Evolutionary conservation across 108 stramenopile species (phyloP), one percentile per base, ranked within the genome.

Genomic region (Seminavis robusta): DNA sequence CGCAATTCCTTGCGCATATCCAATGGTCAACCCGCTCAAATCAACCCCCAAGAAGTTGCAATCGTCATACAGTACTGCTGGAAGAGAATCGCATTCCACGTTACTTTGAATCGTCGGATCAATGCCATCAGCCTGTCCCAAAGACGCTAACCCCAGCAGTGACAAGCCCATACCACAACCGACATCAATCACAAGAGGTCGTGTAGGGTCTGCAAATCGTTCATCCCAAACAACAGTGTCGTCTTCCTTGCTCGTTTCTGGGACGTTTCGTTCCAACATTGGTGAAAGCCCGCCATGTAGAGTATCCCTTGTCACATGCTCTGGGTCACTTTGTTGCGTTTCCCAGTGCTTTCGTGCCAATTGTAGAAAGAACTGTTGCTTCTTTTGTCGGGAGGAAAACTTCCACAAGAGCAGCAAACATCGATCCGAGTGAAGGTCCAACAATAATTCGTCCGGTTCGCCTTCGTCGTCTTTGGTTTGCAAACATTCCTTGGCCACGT

Each of bases 121-220:
- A n/a, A n/a, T n/a, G n/a, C n/a, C n/a, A n/a, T n/a, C n/a, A n/a
- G n/a, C n/a, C n/a, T n/a, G n/a, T n/a, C n/a, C n/a, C n/a, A n/a
- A n/a, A n/a, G 61, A 37, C 32, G 78, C 67, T 46, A 88, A 46
- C 0, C 87, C 87, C 9, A 83, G 66, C 11, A 88, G 50, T 5
- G 81, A 84, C 23, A 88, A 67, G 4, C 87, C 87, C 81, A 83
- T 81, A 4, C 87, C 87, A 55, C 83, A 84, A 9, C 87, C 87
- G 8, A 88, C 42, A 73, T 88, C 87, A 33, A 88, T 59, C n/a
- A 88, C 73, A n/a, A 88, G 69, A 1, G 83, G 82, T 8, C 64
- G 67, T 0, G 60, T 55, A 6, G 82, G 67, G 54, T 88, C 72
- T 20, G 47, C 32, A 33, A 81, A 88, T 25, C 69, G 13, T 7